Base-by-base conservation (phyloP, 305 asterid genomes). In the Solanum hybrid region DNA sequence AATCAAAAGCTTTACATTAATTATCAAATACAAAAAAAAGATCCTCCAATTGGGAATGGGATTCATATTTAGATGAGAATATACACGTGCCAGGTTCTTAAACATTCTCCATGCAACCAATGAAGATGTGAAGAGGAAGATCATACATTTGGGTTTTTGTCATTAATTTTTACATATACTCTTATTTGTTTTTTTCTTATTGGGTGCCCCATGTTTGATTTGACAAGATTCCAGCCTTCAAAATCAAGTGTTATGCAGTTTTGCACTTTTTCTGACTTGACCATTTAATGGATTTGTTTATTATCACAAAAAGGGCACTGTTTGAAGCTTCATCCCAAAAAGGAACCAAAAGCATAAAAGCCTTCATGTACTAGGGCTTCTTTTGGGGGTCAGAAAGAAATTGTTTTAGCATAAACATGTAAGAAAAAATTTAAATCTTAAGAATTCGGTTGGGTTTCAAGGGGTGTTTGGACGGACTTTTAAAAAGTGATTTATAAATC, bases 211-310 rank as follows among this genome's bases (percentile, higher is more conserved):
- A 51, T 84, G 31, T n/a, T 75, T 94, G 96, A 96, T 93, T 91
- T 93, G 96, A 96, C 96, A 94, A 92, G 95, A 94, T 94, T 95
- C 97, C 93, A 91, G 78, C 86, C 95, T 94, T 91, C 92, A 90
- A 92, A 89, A 92, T 91, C 92, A 92, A 91, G 92, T 29, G 41
- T 84, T 51, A 32, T 79, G 87, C 83, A 78, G 41, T 20, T 17
- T 78, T 32, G 86, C 41, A 51, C 88, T 68, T 87, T 29, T 82
- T 89, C 45, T 90, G 93, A 61, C 90, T 84, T 91, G 92, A 90
- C 91, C 77, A 39, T 89, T 88, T 77, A 86, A 79, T 14, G 38
- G 65, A 68, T 91, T 81, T 73, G 87, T 79, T 89, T 91, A 31
- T 86, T 7, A 3, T 29, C 17, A 41, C 57, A 20, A 90, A 89